These are phyloP conservation scores for Fomitiporia mediterranea DNA, from an alignment of 1,284 basidiomycete species.

Conservation along the genomic window DNA sequence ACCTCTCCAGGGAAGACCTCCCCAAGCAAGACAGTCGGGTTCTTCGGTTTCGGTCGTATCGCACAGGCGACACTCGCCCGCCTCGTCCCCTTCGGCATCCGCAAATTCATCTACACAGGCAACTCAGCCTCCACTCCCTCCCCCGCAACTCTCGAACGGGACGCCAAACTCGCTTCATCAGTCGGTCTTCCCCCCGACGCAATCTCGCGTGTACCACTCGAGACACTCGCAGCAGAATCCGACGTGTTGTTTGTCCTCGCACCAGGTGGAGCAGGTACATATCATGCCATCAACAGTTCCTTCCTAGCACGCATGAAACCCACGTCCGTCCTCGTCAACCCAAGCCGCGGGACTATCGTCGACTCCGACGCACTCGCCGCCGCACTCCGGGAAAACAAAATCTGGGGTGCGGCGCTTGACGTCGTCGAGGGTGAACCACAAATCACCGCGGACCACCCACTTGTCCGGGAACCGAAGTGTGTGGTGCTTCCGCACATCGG, in stretches of 20 bases:
- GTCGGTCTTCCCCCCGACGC: constrained; percentile 41
- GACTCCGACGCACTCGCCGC: constrained; percentile 84
- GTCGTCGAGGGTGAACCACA: constrained; percentile 92
- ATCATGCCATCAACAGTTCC: constrained; percentile 65
- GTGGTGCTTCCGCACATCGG: constrained; percentile 87
- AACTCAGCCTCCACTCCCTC: constrained; percentile 44
- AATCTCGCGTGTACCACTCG: constrained; percentile 55
- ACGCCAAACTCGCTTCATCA: constrained; percentile 49
- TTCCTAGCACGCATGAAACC: constrained; percentile 86
- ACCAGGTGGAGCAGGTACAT: constrained; percentile 70
- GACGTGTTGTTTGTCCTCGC: constrained; percentile 85
- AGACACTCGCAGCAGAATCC: constrained; percentile 65
- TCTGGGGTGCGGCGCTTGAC: constrained; percentile 91
- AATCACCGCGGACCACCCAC: constrained; percentile 67
- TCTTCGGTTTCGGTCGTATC: constrained; percentile 93
- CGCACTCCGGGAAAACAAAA: constrained; percentile 71
- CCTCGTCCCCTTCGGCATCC: constrained; percentile 74
- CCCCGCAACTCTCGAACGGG: constrained; percentile 35
- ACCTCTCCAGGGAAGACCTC: constrained; percentile 37
- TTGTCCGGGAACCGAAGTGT: constrained; percentile 74
- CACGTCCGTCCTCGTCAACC: constrained; percentile 76
- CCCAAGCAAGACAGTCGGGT: constrained; percentile 52
- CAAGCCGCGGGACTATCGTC: constrained; percentile 77
- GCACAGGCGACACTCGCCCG: constrained; percentile 76
- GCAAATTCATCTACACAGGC: constrained; percentile 60